A percentile compares a stretch with the other conserved stretches of the same genome.
Conservation (phyloP, 2,329 filamentous ascomycete genomes). For the Phialemonium atrogriseum region DNA sequence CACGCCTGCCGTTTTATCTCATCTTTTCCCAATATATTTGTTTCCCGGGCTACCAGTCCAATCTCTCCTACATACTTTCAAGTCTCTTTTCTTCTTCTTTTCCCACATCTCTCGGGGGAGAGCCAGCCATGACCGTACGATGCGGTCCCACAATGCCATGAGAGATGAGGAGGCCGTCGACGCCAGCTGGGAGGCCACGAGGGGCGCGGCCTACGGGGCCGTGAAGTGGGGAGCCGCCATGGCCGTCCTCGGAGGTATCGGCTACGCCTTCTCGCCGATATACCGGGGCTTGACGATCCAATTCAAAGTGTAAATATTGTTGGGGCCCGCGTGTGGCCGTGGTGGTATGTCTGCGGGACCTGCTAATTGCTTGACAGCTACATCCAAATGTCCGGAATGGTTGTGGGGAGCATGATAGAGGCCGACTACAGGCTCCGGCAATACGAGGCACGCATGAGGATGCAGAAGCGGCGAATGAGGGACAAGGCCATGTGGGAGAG, state of each 20-base stretch:
- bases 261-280: conserved; percentile 58
- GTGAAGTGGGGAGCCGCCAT: conserved; percentile 65
- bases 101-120: too few relatives aligned
- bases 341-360: not conserved
- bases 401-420: conserved; percentile 68
- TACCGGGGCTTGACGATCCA: conserved; percentile 67
- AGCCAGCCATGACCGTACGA: too few relatives aligned
- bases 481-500: conserved; percentile 62
- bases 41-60: not conserved
- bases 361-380: conserved; percentile 55
- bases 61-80: conserved; percentile 11
- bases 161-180: conserved; percentile 58
- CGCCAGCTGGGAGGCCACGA: conserved; percentile 63
- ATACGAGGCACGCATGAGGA: conserved; percentile 58
- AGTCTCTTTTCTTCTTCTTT: too few relatives aligned
- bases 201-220: conserved; percentile 59
- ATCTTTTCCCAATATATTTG: too few relatives aligned
- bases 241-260: conserved; percentile 52
- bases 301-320: conserved; percentile 61
- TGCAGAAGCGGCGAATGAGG: conserved; percentile 52
- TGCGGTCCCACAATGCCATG: conserved; percentile 40
- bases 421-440: conserved; percentile 60
- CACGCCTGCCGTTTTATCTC: too few relatives aligned
- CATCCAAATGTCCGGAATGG: conserved; percentile 79
- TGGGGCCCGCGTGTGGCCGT: not conserved